phyloP scores from a whole-genome alignment of 1,139 yeast genomes.

The Debaryomyces nepalensis region DNA sequence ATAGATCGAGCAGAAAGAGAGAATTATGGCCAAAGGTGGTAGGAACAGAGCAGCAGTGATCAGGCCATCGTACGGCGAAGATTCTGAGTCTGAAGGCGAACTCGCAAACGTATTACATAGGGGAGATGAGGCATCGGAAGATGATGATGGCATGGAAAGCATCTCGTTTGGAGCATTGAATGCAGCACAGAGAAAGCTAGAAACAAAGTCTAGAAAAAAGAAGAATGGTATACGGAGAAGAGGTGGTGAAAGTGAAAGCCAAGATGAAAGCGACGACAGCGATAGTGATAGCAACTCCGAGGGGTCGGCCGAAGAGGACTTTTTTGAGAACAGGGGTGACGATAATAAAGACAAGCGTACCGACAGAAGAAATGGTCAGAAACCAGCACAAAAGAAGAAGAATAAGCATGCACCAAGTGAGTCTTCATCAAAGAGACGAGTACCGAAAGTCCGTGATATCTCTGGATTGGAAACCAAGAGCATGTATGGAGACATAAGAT shows the following conservation, averaged over 20 bases:
- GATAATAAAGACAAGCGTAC: constrained; percentile 9
- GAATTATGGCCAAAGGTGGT: background rate
- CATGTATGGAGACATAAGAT: constrained; percentile 78
- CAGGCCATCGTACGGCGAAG: constrained; percentile 18
- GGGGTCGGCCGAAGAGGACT: constrained; percentile 21
- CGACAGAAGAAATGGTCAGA: constrained; percentile 20
- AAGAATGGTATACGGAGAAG: constrained; percentile 11
- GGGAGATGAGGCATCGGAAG: constrained; percentile 11
- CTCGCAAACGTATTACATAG: constrained; percentile 4
- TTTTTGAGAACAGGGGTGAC: constrained; percentile 9
- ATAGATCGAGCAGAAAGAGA: background rate
- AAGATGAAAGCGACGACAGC: constrained; percentile 22
- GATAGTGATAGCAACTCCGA: constrained; percentile 26
- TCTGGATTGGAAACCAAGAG: constrained; percentile 66
- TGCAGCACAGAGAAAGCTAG: constrained; percentile 57
- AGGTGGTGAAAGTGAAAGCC: constrained; percentile 14
- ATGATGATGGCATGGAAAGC: constrained; percentile 16
- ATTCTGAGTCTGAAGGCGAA: constrained; percentile 12
- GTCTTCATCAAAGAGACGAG: constrained; percentile 72
- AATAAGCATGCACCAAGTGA: constrained; percentile 84
- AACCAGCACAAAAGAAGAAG: constrained; percentile 31
- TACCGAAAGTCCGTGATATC: constrained; percentile 68
- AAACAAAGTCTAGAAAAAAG: constrained; percentile 30
- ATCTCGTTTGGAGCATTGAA: constrained; percentile 65
- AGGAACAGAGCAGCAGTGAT: background rate